Base-by-base conservation (phyloP, 2,329 filamentous ascomycete genomes). In the Ophiostoma sp. region DNA sequence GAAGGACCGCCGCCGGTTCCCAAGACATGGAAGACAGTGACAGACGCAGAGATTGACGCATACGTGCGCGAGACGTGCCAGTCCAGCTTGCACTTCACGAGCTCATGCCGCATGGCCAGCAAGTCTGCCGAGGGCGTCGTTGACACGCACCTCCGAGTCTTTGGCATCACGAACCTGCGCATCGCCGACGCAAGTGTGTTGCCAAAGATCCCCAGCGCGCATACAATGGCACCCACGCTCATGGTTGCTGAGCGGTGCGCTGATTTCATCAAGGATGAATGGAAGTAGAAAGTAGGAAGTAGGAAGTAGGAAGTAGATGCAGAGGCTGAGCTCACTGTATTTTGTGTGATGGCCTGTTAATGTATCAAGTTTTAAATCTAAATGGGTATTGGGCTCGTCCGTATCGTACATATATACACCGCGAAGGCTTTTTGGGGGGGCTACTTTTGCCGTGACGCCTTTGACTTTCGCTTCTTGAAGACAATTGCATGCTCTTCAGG, bases 391-490 rank as follows among this genome's bases (percentile, higher is more conserved):
- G 31, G 8, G 67, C 67, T 44, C 62, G 64, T 20, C 31, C 57
- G 17, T 62, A 62, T 62, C 57, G 48, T 70, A 67, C 67, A 65
- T 68, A 65, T 68, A 8, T 23, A 36, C 35, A 39, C 23, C n/a
- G 10, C 35, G 35, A 44, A n/a, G 64, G 10, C 31, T 17, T 31
- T 31, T 54, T 48, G 15, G 52, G 8, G 13, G 60, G 33, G 35
- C 39, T 67, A 54, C 39, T 89, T 74, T 88, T 85, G 27, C 35
- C 87, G 84, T 48, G 88, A 82, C 68, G 84, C 86, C 81, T 88
- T 90, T 17, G 87, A 83, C 76, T 93, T 94, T 69, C 91, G 83
- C 81, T 93, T 94, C 80, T 94, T 94, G 79, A 94, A 95, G 3
- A 93, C 73, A 71, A 23, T 70, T 62, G 41, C 70, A 2, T 23